These are phyloP conservation scores for Trichoderma pleuroti DNA, from an alignment of 2,329 filamentous ascomycete genomes.

Conservation along the genomic window DNA sequence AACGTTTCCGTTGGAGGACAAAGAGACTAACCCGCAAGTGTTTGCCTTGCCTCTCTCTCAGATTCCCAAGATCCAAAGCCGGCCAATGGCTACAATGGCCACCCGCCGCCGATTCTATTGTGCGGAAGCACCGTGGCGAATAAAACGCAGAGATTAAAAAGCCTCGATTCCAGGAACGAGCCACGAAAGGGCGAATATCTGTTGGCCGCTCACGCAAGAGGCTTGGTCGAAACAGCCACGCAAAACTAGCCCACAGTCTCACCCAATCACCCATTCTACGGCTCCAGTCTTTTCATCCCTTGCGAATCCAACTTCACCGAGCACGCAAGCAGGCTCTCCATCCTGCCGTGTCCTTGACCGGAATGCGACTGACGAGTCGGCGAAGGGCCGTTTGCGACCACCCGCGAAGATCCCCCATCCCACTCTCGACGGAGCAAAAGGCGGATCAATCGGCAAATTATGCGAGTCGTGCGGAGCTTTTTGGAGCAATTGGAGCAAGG, in stretches of 20 bases:
- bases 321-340: conserved; percentile 6
- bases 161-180: conserved; percentile 1
- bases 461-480: conserved; percentile 10
- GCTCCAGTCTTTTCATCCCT: neutral
- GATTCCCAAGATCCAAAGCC: neutral
- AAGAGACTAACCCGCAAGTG: neutral
- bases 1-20: neutral
- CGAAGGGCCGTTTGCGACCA: neutral
- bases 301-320: neutral
- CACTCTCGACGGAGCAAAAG: neutral
- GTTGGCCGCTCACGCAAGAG: neutral
- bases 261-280: neutral
- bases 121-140: neutral
- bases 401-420: neutral
- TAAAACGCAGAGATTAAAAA: neutral
- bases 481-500: conserved; percentile 2
- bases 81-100: neutral
- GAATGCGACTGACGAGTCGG: conserved; percentile 2
- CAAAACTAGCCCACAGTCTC: neutral
- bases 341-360: neutral
- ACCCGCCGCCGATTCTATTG: neutral
- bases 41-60: neutral
- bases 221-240: conserved; percentile 3
- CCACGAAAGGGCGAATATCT: neutral
- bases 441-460: conserved; percentile 15